Base-by-base conservation (phyloP, 2,329 filamentous ascomycete species). In the Phialemonium atrogriseum region DNA sequence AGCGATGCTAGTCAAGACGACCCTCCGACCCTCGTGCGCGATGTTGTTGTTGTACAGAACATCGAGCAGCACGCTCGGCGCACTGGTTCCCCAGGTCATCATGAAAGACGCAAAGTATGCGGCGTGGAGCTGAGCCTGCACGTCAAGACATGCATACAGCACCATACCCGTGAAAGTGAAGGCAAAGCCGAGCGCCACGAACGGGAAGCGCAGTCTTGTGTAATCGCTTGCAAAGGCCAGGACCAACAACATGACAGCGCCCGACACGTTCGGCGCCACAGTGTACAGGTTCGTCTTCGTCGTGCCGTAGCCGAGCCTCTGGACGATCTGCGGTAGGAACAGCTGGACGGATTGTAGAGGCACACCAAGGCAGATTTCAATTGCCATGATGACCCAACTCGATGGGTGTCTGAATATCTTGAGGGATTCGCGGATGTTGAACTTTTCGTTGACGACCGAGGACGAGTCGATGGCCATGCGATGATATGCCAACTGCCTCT, bases 51-150 rank as follows among this genome's bases (percentile, higher is more conserved):
- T 88, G 58, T 86, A 87, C 78, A 45, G 34, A 51, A 62, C 17
- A 35, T 74, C 64, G 60, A 79, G 62, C 10, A 88, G 62, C 7
- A 87, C 81, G 0, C 75, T 82, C 0, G 84, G 82, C 0, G 82
- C 81, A 1, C 76, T 79, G 0, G 80, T 85, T 11, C 83, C 83
- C 77, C 80, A 86, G 9, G 77, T 81, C 80, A 87, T 85, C 78
- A 87, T 82, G 53, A 87, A 88, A 33, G 71, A 77, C 5, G 81
- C 80, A 41, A 77, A 86, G 48, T 87, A 87, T 1, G 80, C 82
- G 2, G 85, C 64, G 4, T 69, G 64, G n/a, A 80, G 52, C 23
- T 80, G 61, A 4, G 60, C 46, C 22, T 72, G 52, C 11, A 85
- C 74, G 43, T 78, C 66, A 36, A 89, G 80, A 13, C 77, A 66